These are phyloP conservation scores for Collybia sordida DNA, from an alignment of 768 basidiomycete genomes.

Conservation along the genomic window DNA sequence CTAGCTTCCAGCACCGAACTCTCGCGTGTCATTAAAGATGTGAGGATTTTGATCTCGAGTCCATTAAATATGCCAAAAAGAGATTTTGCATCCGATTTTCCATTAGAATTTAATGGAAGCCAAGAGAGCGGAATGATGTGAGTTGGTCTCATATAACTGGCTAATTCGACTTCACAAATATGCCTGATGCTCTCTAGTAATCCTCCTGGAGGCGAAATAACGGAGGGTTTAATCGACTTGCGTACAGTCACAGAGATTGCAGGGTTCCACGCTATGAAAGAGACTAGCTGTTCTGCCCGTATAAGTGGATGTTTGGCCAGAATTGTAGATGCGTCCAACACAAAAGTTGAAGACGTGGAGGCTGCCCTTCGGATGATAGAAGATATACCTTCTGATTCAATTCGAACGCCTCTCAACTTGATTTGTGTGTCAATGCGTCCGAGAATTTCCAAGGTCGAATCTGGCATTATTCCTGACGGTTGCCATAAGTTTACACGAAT, in stretches of 20 bases:
- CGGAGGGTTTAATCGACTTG: conserved; percentile 24
- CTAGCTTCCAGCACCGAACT: conserved; percentile 7
- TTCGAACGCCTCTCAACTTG: conserved; percentile 53
- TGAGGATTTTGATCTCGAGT: conserved; percentile 23
- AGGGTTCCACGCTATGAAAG: conserved; percentile 43
- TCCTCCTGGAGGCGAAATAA: conserved; percentile 20
- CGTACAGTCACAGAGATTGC: conserved; percentile 34
- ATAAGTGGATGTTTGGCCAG: conserved; percentile 43
- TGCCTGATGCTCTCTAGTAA: conserved; percentile 29
- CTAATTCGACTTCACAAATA: conserved; percentile 39
- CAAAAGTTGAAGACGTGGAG: conserved; percentile 17
- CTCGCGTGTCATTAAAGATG: conserved; percentile 15
- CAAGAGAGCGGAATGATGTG: conserved; percentile 48
- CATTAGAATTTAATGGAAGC: conserved; percentile 44
- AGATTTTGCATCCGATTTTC: conserved; percentile 34
- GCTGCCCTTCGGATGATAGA: conserved; percentile 36
- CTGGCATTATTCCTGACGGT: conserved; percentile 45
- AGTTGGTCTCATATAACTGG: conserved; percentile 52
- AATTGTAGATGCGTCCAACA: conserved; percentile 40
- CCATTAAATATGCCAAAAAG: conserved; percentile 27
- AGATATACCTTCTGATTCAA: conserved; percentile 52
- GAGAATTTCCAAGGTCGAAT: conserved; percentile 45
- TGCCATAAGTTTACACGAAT: neutral
- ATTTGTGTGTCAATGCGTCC: conserved; percentile 53
- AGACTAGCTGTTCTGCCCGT: conserved; percentile 43